phyloP scores from a whole-genome alignment of 257 asterid species.

The Eucommia ulmoides region DNA sequence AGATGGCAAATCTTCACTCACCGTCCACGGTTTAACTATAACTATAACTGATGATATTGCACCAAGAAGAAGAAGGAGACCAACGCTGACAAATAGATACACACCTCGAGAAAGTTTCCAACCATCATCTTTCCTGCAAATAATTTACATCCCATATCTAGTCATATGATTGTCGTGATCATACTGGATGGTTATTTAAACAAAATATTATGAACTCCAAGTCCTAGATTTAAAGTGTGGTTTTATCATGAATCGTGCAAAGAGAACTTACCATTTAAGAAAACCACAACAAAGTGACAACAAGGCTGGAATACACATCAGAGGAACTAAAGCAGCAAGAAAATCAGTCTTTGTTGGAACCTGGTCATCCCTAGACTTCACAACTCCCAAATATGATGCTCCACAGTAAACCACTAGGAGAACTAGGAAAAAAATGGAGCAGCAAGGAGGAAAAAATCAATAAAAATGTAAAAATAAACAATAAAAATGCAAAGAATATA shows the following conservation, averaged over 20 bases:
- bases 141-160: neutral
- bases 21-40: constrained; percentile 81
- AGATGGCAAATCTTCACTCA: constrained; percentile 22
- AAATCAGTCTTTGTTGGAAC: constrained; percentile 81
- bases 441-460: neutral
- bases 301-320: constrained; percentile 88
- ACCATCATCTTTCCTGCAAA: constrained; percentile 92
- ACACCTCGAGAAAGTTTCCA: constrained; percentile 94
- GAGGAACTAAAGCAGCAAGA: constrained; percentile 90
- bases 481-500: constrained; percentile 7
- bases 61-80: constrained; percentile 74
- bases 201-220: constrained; percentile 8
- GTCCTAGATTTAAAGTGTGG: constrained; percentile 4
- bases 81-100: constrained; percentile 57
- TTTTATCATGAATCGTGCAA: constrained; percentile 9
- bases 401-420: constrained; percentile 91
- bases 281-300: constrained; percentile 75
- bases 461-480: constrained; percentile 15
- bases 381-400: constrained; percentile 69
- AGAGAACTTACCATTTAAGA: constrained; percentile 75
- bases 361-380: constrained; percentile 64
- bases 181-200: constrained; percentile 7
- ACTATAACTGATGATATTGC: constrained; percentile 81
- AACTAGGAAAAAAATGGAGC: constrained; percentile 31
- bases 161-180: constrained; percentile 1